Percentiles rank a stretch among this genome's conserved stretches.
Conservation (phyloP, 73 alveolate species). For the Paramecium caudatum region DNA sequence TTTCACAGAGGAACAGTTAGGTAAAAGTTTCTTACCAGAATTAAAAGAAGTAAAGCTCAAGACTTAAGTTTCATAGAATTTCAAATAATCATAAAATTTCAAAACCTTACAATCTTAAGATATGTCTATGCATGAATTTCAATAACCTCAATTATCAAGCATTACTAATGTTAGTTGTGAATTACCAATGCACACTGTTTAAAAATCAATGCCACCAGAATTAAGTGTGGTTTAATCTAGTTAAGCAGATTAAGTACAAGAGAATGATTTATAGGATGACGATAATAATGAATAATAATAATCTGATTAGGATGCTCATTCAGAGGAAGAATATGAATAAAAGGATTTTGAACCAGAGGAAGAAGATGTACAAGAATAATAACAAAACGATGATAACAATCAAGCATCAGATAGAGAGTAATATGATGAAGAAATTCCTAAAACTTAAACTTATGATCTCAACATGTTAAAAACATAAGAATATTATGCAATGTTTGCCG, state of each 20-base stretch:
- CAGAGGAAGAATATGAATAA: slow-evolving; percentile 22
- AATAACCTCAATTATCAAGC: neutral
- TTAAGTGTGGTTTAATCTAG: neutral
- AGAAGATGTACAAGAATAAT: slow-evolving; percentile 23
- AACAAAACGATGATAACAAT: neutral
- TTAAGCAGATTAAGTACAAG: neutral
- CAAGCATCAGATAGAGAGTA: slow-evolving; percentile 34
- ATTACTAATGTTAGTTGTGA: slow-evolving; percentile 29
- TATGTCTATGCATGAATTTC: neutral
- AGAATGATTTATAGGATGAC: neutral
- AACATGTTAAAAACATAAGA: slow-evolving; percentile 48
- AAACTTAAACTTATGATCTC: neutral
- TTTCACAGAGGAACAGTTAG: neutral
- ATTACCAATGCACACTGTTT: slow-evolving; percentile 3
- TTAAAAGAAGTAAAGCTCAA: neutral
- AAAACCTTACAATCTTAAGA: slow-evolving; percentile 7
- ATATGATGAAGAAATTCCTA: slow-evolving; percentile 14
- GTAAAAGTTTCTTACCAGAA: slow-evolving; percentile 49
- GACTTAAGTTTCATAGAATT: neutral
- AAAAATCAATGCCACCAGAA: slow-evolving; percentile 1
- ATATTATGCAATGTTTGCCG: slow-evolving; percentile 52
- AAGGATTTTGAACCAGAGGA: slow-evolving; percentile 24
- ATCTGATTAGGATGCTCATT: neutral
- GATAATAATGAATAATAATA: neutral
- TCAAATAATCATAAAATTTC: neutral